A percentile compares a stretch with the other conserved stretches of the same genome.
phyloP scores from a whole-genome alignment of 176 grass and related monocot species.

The Eremochloa ophiuroides region DNA sequence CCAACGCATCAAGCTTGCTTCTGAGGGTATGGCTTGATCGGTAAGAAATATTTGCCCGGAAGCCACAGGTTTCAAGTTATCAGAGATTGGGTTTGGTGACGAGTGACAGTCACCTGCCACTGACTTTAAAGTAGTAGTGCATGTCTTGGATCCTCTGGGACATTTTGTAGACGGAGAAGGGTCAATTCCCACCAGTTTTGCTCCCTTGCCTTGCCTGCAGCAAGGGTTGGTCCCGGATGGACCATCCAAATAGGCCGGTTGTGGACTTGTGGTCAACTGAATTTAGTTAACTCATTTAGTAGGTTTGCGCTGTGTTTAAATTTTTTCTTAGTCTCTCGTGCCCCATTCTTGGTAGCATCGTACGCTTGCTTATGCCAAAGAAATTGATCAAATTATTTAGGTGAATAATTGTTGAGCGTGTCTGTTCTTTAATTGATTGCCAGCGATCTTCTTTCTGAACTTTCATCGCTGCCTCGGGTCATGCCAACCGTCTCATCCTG shows the following conservation, averaged over 20 bases:
- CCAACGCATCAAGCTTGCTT: constrained; percentile 73
- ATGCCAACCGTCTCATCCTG: not conserved
- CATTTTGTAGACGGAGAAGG: not conserved
- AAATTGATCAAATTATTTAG: not conserved
- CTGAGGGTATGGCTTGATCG: constrained; percentile 37
- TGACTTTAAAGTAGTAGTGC: not conserved
- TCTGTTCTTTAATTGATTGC: not conserved
- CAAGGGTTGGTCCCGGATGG: not conserved
- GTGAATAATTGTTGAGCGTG: not conserved
- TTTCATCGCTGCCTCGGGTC: not conserved
- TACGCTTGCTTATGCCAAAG: not conserved
- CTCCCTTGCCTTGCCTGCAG: not conserved
- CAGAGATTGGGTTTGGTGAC: constrained; percentile 1
- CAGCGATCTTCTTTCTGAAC: not conserved
- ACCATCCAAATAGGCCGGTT: not conserved
- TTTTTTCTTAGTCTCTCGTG: not conserved
- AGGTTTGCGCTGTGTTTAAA: not conserved
- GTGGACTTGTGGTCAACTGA: not conserved
- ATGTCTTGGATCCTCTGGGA: not conserved
- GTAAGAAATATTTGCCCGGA: not conserved
- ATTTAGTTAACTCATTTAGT: not conserved
- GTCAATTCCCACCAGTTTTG: constrained; percentile 13
- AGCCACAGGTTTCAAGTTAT: not conserved
- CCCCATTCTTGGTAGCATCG: not conserved
- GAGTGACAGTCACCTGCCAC: not conserved